Percentiles rank a stretch among this genome's conserved stretches.
These are phyloP conservation scores for Beauveria rudraprayagi DNA, from an alignment of 2,329 filamentous ascomycete genomes.

Conservation along the genomic window DNA sequence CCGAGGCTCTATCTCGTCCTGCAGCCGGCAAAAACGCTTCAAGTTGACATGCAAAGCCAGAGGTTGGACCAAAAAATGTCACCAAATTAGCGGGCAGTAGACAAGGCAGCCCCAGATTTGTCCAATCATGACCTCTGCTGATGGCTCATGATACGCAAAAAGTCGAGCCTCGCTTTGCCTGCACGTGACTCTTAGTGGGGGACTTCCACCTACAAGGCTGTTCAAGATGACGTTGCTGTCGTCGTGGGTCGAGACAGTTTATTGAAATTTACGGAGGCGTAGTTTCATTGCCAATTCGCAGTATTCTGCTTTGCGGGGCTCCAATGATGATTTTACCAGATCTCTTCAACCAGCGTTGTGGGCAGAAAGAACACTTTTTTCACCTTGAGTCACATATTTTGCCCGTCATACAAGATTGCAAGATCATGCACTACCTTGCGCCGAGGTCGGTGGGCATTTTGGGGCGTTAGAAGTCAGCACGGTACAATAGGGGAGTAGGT, in stretches of 20 bases:
- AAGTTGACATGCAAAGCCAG: background rate
- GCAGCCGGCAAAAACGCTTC: background rate
- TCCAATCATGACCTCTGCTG: background rate
- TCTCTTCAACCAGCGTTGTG: background rate
- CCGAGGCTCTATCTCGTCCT: background rate
- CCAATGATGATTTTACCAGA: background rate
- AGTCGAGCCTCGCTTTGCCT: background rate
- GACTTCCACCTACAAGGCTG: conserved; percentile 2
- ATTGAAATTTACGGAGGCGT: background rate
- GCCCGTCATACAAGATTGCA: no score
- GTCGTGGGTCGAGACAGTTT: background rate
- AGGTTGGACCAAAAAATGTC: conserved; percentile 4
- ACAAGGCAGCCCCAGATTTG: background rate
- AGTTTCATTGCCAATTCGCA: background rate
- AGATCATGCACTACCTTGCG: no score
- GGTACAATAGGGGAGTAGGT: no score
- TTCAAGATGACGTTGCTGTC: background rate
- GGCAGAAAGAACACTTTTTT: background rate
- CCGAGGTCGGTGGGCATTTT: no score
- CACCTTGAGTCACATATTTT: no score
- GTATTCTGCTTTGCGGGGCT: background rate
- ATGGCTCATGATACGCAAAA: conserved; percentile 8
- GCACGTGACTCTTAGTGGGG: conserved; percentile 5
- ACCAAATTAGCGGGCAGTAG: conserved; percentile 1
- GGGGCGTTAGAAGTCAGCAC: no score